phyloP scores from a whole-genome alignment of 1,284 basidiomycete species.

The Jaminaea rosea region DNA sequence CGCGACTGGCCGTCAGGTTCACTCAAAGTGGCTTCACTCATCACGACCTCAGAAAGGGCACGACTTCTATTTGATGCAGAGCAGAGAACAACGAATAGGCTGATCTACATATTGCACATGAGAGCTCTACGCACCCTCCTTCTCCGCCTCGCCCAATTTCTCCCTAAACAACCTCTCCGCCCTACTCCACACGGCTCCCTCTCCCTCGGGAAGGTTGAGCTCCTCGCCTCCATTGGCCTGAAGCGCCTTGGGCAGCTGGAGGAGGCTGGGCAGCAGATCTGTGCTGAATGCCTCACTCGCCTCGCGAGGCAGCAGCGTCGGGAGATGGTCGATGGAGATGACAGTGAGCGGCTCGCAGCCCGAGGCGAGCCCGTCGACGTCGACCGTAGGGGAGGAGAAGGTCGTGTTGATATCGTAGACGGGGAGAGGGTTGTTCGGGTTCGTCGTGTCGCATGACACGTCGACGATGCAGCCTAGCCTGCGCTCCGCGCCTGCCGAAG shows the following conservation, averaged over 20 bases:
- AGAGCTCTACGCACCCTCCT: slow-evolving; percentile 20
- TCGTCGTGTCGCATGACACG: slow-evolving; percentile 98
- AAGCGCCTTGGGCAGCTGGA: slow-evolving; percentile 26
- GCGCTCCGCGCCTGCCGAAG: slow-evolving; percentile 61
- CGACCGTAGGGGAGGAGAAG: slow-evolving; percentile 84
- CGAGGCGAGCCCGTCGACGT: slow-evolving; percentile 51
- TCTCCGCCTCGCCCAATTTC: slow-evolving; percentile 56
- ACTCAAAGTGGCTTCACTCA: too few relatives aligned
- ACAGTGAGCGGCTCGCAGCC: slow-evolving; percentile 58
- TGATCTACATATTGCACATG: too few relatives aligned
- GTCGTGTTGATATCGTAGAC: slow-evolving; percentile 94
- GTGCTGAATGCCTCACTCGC: slow-evolving; percentile 90
- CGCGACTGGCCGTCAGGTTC: too few relatives aligned
- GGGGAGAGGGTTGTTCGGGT: slow-evolving; percentile 93
- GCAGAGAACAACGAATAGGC: too few relatives aligned
- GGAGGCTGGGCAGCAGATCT: slow-evolving; percentile 71
- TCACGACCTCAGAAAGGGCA: too few relatives aligned
- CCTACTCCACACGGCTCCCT: slow-evolving; percentile 67
- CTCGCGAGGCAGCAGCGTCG: slow-evolving; percentile 88
- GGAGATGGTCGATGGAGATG: slow-evolving; percentile 94
- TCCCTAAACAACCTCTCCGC: slow-evolving; percentile 76
- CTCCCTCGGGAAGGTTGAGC: slow-evolving; percentile 27
- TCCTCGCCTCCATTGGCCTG: slow-evolving; percentile 15
- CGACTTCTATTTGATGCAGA: too few relatives aligned
- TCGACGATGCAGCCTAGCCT: slow-evolving; percentile 81